Evolutionary conservation across 1,284 basidiomycete genomes (phyloP), one percentile per base, ranked within the genome.

Genomic region (Ganoderma boninense): DNA sequence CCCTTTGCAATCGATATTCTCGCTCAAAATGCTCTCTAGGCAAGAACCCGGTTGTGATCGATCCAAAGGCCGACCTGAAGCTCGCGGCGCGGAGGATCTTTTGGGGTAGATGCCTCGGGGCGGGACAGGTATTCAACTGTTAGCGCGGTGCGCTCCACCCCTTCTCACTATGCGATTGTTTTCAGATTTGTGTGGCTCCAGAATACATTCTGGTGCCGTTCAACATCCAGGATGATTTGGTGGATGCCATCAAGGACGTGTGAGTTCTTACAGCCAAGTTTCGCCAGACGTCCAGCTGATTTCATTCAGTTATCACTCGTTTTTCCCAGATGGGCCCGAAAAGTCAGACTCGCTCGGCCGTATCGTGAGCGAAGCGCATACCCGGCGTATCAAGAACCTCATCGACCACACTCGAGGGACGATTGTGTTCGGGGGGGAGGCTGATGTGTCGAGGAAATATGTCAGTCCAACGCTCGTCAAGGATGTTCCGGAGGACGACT

Each of bases 1-100:
- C 4, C 8, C 1, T 13, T 8, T 4, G 6, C 44, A 5, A 2
- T 46, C 20, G 7, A 20, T 5, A 46, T n/a, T 10, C 23, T 10
- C 0, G n/a, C 49, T 52, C 1, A 52, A 40, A 8, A 2, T 2
- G 38, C 11, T 40, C n/a, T 29, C 26, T 3, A 72, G 94, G 95
- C 65, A 97, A 97, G 83, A 94, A 91, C n/a, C 96, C 96, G 2
- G 93, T 92, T 13, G 87, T 97, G 75, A 83, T 97, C 62, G 92
- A 96, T 77, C 84, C 92, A 0, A 86, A 85, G 64, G 87, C 86
- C 72, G 88, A 94, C 77, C 79, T 94, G 66, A 84, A 87, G 68
- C 80, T 84, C 13, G 84, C 89, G 0, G 90, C 90, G 0, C 85
- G 84, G 60, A 86, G 94, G 16, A 84, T 95, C 57, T 82, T 97